Conservation (phyloP, 129 eudicot genomes). For the Helichrysum umbraculigerum region DNA sequence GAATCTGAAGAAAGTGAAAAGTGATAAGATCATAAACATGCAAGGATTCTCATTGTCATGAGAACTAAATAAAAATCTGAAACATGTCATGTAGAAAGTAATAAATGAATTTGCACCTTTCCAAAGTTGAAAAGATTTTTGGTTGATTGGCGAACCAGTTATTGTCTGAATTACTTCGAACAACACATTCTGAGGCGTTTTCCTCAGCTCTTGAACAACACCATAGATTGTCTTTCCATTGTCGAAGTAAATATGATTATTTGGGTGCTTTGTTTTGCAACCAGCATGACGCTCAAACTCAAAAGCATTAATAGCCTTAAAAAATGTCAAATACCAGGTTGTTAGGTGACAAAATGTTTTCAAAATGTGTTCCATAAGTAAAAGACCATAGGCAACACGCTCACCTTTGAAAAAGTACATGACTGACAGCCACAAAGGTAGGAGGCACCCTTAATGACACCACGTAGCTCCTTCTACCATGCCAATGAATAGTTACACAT, state of each 20-base stretch:
- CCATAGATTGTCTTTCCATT: constrained; percentile 71
- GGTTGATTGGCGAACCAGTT: constrained; percentile 66
- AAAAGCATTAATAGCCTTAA: constrained; percentile 61
- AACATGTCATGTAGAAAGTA: constrained; percentile 3
- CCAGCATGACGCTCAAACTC: constrained; percentile 77
- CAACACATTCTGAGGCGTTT: constrained; percentile 58
- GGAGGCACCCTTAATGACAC: constrained; percentile 55
- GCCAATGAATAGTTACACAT: constrained; percentile 30
- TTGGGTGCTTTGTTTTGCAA: constrained; percentile 72
- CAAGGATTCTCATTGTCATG: not conserved
- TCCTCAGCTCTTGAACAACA: constrained; percentile 66
- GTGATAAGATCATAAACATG: constrained; percentile 15
- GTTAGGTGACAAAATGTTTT: constrained; percentile 26
- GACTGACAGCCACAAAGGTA: constrained; percentile 65
- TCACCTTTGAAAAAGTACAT: constrained; percentile 54
- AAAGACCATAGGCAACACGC: constrained; percentile 22
- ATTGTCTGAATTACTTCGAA: constrained; percentile 64
- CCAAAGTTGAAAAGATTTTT: constrained; percentile 65
- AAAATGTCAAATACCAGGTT: constrained; percentile 13
- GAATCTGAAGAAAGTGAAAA: constrained; percentile 42
- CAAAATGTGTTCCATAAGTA: not conserved
- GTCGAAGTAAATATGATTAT: constrained; percentile 68
- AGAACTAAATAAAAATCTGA: not conserved
- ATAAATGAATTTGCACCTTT: constrained; percentile 38
- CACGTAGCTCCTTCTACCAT: constrained; percentile 62